Evolutionary conservation across 2,329 filamentous ascomycete species (phyloP), one percentile per base, ranked within the genome.

Genomic region (Microcyclosporella mali): DNA sequence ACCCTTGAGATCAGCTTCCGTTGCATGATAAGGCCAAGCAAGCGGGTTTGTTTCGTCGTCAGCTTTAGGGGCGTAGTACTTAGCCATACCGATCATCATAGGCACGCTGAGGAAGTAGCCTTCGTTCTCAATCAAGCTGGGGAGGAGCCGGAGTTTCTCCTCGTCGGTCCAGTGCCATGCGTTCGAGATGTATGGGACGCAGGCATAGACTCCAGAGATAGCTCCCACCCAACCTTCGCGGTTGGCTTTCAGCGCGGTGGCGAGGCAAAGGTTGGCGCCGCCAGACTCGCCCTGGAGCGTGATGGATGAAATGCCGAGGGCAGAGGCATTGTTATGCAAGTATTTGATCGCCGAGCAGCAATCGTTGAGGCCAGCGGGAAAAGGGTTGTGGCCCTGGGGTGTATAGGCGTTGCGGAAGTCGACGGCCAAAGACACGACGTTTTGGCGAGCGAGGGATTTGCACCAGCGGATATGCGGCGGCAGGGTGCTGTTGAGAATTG

Each of bases 381-480:
- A 62, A 4, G 53, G 56, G 38, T 55, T 50, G 50, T 39, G 29
- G 46, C 48, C 8, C 45, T 18, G 11, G 47, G 56, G 43, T 43
- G n/a, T 57, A 35, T 47, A 59, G 29, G 60, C 60, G 38, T 62
- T 63, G 45, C 60, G 60, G 50, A 59, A 63, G 42, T 63, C 59
- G 34, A 59, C 46, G n/a, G 46, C 47, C 25, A 63, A 54, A 14
- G 42, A 51, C 2, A 61, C 41, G 10, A 56, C 34, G 14, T 56
- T 56, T 27, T 49, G 32, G 4, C 47, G 30, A 3, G 56, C 58
- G 6, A 61, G 46, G 4, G 56, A 56, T 12, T 37, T 55, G 19
- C 44, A 43, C 59, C 56, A 62, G 18, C 53, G 50, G 12, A 47
- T 19, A 32, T 62, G 59, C 7, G 56, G 46, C 25, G 49, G 49